Percentiles rank a stretch among this genome's conserved stretches.
Evolutionary conservation across 2,329 filamentous ascomycete genomes (phyloP).

Genomic region (Aspergillus hortae): DNA sequence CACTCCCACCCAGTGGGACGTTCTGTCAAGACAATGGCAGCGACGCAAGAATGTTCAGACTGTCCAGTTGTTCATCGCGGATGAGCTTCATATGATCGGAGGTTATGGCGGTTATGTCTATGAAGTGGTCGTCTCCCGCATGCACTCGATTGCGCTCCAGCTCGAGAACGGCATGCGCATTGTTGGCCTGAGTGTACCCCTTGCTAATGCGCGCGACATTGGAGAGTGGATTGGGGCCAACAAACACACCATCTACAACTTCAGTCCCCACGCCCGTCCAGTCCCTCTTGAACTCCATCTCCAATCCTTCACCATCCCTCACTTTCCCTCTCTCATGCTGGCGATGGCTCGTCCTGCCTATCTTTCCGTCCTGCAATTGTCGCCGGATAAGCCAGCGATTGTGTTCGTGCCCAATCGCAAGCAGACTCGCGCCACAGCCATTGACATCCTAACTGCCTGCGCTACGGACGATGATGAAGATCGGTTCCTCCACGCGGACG

Average conservation of each 20-base stretch:
- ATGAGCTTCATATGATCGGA: slow-evolving; percentile 91
- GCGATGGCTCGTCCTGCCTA: slow-evolving; percentile 97
- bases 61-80: slow-evolving; percentile 86
- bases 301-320: slow-evolving; percentile 91
- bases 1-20: slow-evolving; percentile 93
- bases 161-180: slow-evolving; percentile 82
- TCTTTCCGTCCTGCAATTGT: slow-evolving; percentile 80
- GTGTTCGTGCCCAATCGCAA: slow-evolving; percentile 92
- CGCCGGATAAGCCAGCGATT: slow-evolving; percentile 82
- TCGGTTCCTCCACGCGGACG: slow-evolving; percentile 81
- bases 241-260: slow-evolving; percentile 98
- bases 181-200: slow-evolving; percentile 82
- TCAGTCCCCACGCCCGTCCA: slow-evolving; percentile 85
- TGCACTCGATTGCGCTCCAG: slow-evolving; percentile 92
- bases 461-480: slow-evolving; percentile 88
- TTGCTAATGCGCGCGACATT: slow-evolving; percentile 89
- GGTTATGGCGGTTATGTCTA: slow-evolving; percentile 85
- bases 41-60: slow-evolving; percentile 91
- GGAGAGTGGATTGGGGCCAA: slow-evolving; percentile 97
- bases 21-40: slow-evolving; percentile 93
- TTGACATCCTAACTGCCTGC: slow-evolving; percentile 84
- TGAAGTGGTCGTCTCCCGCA: slow-evolving; percentile 94
- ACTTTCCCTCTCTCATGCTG: slow-evolving; percentile 97
- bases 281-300: slow-evolving; percentile 90
- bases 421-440: slow-evolving; percentile 81